phyloP scores from a whole-genome alignment of 176 grass and related monocot species.

The Ensete glaucum region DNA sequence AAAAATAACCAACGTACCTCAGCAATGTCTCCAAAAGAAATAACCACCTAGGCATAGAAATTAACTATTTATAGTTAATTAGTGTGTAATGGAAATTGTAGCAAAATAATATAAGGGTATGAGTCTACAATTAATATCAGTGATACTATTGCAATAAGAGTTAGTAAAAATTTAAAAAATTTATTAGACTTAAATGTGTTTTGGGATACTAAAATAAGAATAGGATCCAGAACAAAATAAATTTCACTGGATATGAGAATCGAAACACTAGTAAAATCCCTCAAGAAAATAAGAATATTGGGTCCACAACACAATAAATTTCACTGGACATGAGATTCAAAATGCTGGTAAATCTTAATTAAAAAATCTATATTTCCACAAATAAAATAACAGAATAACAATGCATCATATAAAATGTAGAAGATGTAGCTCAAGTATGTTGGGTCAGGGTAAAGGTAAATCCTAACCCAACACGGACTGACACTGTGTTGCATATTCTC shows the following conservation, averaged over 20 bases:
- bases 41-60: constrained; percentile 27
- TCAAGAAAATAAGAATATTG: constrained; percentile 1
- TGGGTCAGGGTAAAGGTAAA: too few species aligned
- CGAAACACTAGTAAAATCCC: neutral
- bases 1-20: constrained; percentile 27
- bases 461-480: too few species aligned
- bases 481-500: too few species aligned
- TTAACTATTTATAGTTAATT: neutral
- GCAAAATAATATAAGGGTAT: neutral
- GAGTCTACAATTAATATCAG: neutral
- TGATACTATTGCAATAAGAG: neutral
- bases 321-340: neutral
- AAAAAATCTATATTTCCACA: too few species aligned
- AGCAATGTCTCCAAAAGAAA: constrained; percentile 47
- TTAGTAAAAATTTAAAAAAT: neutral
- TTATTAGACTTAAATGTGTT: neutral
- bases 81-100: neutral
- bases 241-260: neutral
- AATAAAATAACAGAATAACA: too few species aligned
- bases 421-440: too few species aligned
- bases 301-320: neutral
- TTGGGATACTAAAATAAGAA: neutral
- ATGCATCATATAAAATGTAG: too few species aligned
- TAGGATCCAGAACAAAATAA: neutral
- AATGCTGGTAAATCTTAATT: neutral